These are phyloP conservation scores for Penicillium paneum DNA, from an alignment of 2,329 filamentous ascomycete species.

Conservation along the genomic window DNA sequence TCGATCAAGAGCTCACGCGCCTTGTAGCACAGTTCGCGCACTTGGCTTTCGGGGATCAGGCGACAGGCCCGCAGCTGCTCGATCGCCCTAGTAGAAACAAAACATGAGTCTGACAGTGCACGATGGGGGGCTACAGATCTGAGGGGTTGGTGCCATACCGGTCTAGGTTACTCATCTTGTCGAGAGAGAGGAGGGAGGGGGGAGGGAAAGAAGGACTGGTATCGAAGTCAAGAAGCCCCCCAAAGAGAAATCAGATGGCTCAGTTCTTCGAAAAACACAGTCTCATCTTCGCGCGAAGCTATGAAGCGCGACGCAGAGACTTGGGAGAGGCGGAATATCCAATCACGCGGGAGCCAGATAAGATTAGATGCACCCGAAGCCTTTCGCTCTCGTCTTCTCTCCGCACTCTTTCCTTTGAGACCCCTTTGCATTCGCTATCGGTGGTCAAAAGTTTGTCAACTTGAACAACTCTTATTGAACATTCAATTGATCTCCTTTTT, in stretches of 20 bases:
- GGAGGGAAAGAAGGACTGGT: conserved; percentile 7
- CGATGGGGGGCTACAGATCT: background rate
- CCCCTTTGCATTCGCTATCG: background rate
- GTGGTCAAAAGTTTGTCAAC: background rate
- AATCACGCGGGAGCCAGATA: conserved; percentile 34
- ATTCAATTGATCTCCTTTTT: conserved; percentile 15
- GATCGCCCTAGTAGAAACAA: conserved; percentile 66
- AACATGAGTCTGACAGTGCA: conserved; percentile 13
- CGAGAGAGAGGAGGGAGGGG: conserved; percentile 5
- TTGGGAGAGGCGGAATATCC: conserved; percentile 16
- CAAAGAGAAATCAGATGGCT: conserved; percentile 11
- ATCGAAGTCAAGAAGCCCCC: conserved; percentile 10
- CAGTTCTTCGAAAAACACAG: conserved; percentile 13
- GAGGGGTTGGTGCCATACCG: conserved; percentile 55
- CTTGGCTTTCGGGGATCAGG: conserved; percentile 91
- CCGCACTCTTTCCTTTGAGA: conserved; percentile 5
- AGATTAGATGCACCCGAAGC: conserved; percentile 41
- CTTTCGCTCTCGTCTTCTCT: conserved; percentile 17
- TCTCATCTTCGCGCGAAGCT: conserved; percentile 22
- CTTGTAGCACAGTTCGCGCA: conserved; percentile 95
- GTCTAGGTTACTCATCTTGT: conserved; percentile 86
- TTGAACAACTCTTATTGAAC: background rate
- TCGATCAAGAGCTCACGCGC: conserved; percentile 94
- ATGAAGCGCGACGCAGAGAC: conserved; percentile 13
- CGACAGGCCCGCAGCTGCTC: conserved; percentile 92